Evolutionary conservation across 352 stramenopile species (phyloP).

Genomic region (Saprolegnia diclina): DNA sequence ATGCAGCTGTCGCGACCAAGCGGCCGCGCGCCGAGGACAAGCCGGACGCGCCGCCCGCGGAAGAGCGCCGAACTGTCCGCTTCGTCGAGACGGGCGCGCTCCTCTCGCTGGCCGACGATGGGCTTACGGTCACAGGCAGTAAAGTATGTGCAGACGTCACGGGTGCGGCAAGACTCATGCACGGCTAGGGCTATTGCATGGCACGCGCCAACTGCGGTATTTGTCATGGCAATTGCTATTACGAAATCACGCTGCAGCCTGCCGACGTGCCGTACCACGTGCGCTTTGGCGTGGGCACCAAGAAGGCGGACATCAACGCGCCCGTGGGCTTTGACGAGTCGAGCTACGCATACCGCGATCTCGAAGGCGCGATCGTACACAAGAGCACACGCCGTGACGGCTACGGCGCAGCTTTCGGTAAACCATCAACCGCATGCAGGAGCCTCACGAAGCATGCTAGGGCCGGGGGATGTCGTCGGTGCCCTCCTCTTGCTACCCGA

Average conservation of each 20-base stretch:
- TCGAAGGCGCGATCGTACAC: constrained; percentile 10
- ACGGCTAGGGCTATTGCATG: constrained; percentile 24
- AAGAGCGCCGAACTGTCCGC: not conserved
- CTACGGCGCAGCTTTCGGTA: constrained; percentile 24
- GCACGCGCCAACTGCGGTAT: constrained; percentile 16
- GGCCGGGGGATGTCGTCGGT: constrained; percentile 15
- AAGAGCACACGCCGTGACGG: constrained; percentile 15
- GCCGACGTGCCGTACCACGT: constrained; percentile 13
- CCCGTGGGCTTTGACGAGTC: constrained; percentile 25
- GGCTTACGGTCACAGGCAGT: constrained; percentile 12
- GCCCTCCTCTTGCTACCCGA: constrained; percentile 4
- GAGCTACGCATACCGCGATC: constrained; percentile 24
- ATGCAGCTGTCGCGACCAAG: constrained; percentile 6
- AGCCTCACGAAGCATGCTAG: not conserved
- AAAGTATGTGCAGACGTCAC: constrained; percentile 3
- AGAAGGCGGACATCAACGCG: constrained; percentile 26
- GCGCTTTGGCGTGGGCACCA: constrained; percentile 22
- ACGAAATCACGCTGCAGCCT: constrained; percentile 18
- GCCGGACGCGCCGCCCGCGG: not conserved
- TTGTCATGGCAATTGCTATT: constrained; percentile 17
- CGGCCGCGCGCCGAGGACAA: constrained; percentile 10
- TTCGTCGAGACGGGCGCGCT: constrained; percentile 19
- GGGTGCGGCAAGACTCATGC: not conserved
- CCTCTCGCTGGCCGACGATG: constrained; percentile 11
- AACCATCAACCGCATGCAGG: not conserved